These are phyloP conservation scores for Astragalus glycyphyllos DNA, from an alignment of 306 rosid species.

Conservation along the genomic window DNA sequence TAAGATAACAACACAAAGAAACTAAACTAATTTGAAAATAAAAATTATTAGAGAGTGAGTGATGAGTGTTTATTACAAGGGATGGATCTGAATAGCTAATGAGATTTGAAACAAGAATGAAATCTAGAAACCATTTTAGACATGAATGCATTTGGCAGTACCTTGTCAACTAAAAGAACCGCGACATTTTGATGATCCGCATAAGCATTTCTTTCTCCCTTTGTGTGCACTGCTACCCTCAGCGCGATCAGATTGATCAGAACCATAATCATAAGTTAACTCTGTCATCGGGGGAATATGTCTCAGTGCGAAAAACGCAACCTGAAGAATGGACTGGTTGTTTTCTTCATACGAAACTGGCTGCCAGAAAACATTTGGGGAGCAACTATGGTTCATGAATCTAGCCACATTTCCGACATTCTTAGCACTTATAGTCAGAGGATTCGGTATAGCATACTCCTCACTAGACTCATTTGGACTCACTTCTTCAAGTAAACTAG, in stretches of 20 bases:
- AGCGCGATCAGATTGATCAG: constrained; percentile 38
- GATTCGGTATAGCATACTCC: constrained; percentile 57
- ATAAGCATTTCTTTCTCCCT: constrained; percentile 63
- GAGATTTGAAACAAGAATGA: constrained; percentile 26
- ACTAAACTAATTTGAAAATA: background rate
- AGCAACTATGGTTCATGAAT: constrained; percentile 77
- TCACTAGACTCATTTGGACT: constrained; percentile 46
- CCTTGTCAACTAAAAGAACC: constrained; percentile 57
- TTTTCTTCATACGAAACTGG: constrained; percentile 66
- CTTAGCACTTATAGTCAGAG: constrained; percentile 64
- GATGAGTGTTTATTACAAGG: background rate
- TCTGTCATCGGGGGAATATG: constrained; percentile 75
- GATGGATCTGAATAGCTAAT: constrained; percentile 4
- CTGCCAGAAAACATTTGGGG: constrained; percentile 78
- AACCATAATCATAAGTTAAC: constrained; percentile 74
- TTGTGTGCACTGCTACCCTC: constrained; percentile 48
- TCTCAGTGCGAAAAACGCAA: constrained; percentile 66
- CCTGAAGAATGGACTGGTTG: constrained; percentile 61
- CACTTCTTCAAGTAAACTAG: constrained; percentile 55
- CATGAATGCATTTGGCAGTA: constrained; percentile 41
- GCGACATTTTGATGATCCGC: constrained; percentile 59
- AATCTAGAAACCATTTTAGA: constrained; percentile 40
- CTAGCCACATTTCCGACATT: constrained; percentile 71
- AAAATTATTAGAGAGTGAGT: background rate
- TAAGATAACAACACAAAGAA: constrained; percentile 11